Conservation (phyloP, 768 basidiomycete species). For the Leucocoprinus sp. region DNA sequence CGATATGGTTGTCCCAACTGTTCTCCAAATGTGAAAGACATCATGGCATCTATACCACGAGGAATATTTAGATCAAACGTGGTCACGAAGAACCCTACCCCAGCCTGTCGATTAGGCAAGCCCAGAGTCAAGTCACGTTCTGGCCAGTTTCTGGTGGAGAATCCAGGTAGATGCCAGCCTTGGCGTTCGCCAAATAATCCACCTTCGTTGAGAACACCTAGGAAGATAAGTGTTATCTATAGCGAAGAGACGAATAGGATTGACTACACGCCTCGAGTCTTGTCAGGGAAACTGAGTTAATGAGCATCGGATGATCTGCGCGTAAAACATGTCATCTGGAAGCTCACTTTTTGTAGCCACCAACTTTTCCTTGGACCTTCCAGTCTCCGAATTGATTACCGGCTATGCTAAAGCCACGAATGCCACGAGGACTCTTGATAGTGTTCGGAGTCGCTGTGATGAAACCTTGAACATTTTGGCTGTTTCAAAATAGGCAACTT, state of each 20-base stretch:
- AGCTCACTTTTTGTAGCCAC: conserved; percentile 56
- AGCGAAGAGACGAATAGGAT: background rate
- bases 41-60: conserved; percentile 49
- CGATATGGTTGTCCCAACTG: conserved; percentile 57
- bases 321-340: background rate
- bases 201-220: conserved; percentile 62
- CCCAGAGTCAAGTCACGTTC: conserved; percentile 48
- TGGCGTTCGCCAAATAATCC: conserved; percentile 62
- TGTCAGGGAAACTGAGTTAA: conserved; percentile 58
- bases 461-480: background rate
- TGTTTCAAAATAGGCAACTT: conserved; percentile 11
- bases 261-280: conserved; percentile 36
- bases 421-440: conserved; percentile 68
- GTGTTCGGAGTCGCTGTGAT: conserved; percentile 34
- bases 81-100: conserved; percentile 78
- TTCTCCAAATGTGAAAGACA: conserved; percentile 68
- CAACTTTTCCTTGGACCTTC: conserved; percentile 72
- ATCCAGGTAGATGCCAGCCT: conserved; percentile 73
- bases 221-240: background rate
- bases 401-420: conserved; percentile 69
- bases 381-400: conserved; percentile 51
- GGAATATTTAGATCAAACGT: conserved; percentile 60
- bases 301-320: background rate
- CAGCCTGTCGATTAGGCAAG: conserved; percentile 48
- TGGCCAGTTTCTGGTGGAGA: conserved; percentile 54